These are phyloP conservation scores for Lichtheimia corymbifera DNA, from an alignment of 371 early-diverging fungal genomes.

Conservation along the genomic window DNA sequence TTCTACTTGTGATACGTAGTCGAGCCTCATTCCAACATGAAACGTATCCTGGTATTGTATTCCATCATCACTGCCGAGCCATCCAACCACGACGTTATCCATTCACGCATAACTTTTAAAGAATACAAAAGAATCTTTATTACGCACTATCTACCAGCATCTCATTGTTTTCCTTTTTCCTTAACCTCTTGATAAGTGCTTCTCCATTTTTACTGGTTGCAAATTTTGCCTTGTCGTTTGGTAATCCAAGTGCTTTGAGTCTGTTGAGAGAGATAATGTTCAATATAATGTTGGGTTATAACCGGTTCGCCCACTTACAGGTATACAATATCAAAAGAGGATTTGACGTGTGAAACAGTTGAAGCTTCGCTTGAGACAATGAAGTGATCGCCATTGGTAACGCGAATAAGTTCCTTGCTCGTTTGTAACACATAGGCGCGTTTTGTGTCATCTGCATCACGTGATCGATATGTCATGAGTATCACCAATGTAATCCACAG, in stretches of 20 bases:
- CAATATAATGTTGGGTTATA: background rate
- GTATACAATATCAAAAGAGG: slow-evolving; percentile 31
- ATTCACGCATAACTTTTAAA: too few species aligned
- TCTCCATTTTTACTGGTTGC: slow-evolving; percentile 29
- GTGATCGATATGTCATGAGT: background rate
- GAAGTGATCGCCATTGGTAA: slow-evolving; percentile 19
- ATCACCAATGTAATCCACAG: background rate
- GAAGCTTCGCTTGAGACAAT: slow-evolving; percentile 38
- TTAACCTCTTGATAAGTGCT: slow-evolving; percentile 13
- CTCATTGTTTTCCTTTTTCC: background rate
- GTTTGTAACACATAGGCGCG: slow-evolving; percentile 29
- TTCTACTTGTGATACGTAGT: too few species aligned
- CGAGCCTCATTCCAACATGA: too few species aligned
- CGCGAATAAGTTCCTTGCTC: slow-evolving; percentile 26
- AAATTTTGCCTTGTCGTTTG: slow-evolving; percentile 40
- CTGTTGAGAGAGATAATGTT: slow-evolving; percentile 10
- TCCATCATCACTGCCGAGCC: too few species aligned
- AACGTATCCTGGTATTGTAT: too few species aligned
- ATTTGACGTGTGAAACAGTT: slow-evolving; percentile 30
- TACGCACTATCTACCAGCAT: too few species aligned
- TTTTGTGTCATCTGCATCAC: slow-evolving; percentile 29
- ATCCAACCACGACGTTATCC: too few species aligned
- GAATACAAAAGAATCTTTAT: too few species aligned
- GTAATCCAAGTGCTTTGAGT: slow-evolving; percentile 36
- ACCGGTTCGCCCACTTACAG: slow-evolving; percentile 25